A percentile compares a stretch with the other conserved stretches of the same genome.
Conservation (phyloP, 164 flowering plant genomes). For the Berberis vulgaris region DNA sequence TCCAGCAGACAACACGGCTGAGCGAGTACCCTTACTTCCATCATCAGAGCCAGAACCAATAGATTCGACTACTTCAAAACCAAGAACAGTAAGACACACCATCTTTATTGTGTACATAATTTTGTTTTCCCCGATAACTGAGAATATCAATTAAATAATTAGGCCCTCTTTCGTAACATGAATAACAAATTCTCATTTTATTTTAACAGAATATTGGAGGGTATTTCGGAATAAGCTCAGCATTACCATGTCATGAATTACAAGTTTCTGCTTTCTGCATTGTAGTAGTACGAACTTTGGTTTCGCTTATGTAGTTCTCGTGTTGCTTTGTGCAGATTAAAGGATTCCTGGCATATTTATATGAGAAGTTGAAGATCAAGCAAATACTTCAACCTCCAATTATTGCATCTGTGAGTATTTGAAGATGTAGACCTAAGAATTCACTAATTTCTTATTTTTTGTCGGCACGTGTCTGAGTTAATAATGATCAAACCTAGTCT, state of each 20-base stretch:
- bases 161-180: no score
- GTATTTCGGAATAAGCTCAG: no score
- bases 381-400: slow-evolving; percentile 93
- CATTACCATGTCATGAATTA: no score
- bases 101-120: neutral
- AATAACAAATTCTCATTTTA: no score
- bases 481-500: neutral
- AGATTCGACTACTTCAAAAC: slow-evolving; percentile 19
- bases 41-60: slow-evolving; percentile 24
- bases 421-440: neutral
- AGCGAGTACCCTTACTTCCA: slow-evolving; percentile 58
- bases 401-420: slow-evolving; percentile 83
- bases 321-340: slow-evolving; percentile 46
- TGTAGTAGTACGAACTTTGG: neutral
- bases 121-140: neutral
- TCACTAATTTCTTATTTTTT: neutral
- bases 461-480: neutral
- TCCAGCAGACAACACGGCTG: slow-evolving; percentile 33
- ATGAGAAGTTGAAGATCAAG: slow-evolving; percentile 84
- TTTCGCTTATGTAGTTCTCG: neutral
- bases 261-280: neutral
- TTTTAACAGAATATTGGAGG: no score
- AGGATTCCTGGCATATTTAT: slow-evolving; percentile 29
- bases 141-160: no score
- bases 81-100: slow-evolving; percentile 42